Evolutionary conservation across 768 basidiomycete genomes (phyloP).

Genomic region (Leucosporidium creatinivorum): DNA sequence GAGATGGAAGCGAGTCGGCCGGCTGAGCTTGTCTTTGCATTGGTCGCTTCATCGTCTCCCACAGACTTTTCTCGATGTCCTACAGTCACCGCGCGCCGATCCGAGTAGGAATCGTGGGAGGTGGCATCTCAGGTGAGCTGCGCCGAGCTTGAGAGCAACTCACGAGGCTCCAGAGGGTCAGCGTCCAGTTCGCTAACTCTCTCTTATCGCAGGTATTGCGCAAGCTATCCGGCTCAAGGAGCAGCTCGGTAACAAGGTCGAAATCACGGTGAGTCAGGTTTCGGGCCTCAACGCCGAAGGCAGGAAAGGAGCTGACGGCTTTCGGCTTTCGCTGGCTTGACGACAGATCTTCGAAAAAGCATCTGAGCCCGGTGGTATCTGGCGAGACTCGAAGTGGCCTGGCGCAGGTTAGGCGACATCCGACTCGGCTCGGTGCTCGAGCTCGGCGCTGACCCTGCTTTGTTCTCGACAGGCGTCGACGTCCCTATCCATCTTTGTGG

Average conservation of each 20-base stretch:
- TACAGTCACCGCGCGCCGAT: neutral
- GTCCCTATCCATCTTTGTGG: neutral
- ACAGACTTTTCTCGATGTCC: too few relatives aligned
- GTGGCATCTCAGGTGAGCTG: constrained; percentile 12
- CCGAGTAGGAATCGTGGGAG: constrained; percentile 25
- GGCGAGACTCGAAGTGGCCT: constrained; percentile 25
- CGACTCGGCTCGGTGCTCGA: too few relatives aligned
- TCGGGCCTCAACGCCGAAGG: neutral
- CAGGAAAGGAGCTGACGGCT: neutral
- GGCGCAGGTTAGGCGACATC: constrained; percentile 20
- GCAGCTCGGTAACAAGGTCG: constrained; percentile 18
- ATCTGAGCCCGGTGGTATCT: constrained; percentile 15
- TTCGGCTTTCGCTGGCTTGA: too few relatives aligned
- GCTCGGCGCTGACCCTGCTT: neutral
- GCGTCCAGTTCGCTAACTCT: too few relatives aligned
- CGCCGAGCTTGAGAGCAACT: too few relatives aligned
- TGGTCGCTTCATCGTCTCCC: too few relatives aligned
- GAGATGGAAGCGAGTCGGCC: too few relatives aligned
- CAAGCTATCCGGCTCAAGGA: constrained; percentile 30
- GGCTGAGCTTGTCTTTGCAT: too few relatives aligned
- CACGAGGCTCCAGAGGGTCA: too few relatives aligned
- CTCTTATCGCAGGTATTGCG: constrained; percentile 28
- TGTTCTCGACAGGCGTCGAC: constrained; percentile 8
- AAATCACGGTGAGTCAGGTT: constrained; percentile 1
- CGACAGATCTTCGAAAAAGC: constrained; percentile 14